Percentiles rank a stretch among this genome's conserved stretches.
Evolutionary conservation across 768 basidiomycete genomes (phyloP).

Genomic region (Tricholoma furcatifolium): DNA sequence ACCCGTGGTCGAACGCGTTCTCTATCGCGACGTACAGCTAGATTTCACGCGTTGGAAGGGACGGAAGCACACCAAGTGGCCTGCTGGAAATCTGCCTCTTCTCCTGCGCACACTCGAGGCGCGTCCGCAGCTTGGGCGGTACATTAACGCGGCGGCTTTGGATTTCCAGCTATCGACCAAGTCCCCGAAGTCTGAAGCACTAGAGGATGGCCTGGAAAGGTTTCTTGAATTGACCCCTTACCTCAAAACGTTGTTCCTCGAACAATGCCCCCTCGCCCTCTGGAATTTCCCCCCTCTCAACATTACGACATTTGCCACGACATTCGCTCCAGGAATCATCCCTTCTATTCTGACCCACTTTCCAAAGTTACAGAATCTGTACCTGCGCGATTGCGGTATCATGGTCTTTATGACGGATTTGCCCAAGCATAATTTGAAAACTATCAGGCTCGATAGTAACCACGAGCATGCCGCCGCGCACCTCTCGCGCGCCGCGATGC

Average conservation of each 20-base stretch:
- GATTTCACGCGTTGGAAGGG: slow-evolving; percentile 31
- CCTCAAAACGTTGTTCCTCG: slow-evolving; percentile 23
- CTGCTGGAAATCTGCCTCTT: slow-evolving; percentile 24
- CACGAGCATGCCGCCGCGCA: slow-evolving; percentile 24
- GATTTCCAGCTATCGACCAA: slow-evolving; percentile 25
- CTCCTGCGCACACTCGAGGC: slow-evolving; percentile 24
- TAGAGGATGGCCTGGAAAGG: slow-evolving; percentile 22
- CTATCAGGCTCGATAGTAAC: slow-evolving; percentile 26
- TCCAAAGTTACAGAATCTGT: slow-evolving; percentile 21
- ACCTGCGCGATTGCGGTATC: slow-evolving; percentile 26
- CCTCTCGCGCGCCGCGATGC: slow-evolving; percentile 20
- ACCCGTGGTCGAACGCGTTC: slow-evolving; percentile 21
- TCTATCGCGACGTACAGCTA: slow-evolving; percentile 28
- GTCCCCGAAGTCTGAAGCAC: slow-evolving; percentile 16
- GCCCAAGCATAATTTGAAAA: slow-evolving; percentile 21
- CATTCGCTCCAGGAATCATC: slow-evolving; percentile 26
- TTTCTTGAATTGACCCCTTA: slow-evolving; percentile 23
- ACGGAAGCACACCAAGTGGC: slow-evolving; percentile 27
- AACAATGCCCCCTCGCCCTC: slow-evolving; percentile 26
- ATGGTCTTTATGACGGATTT: slow-evolving; percentile 21
- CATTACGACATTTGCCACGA: slow-evolving; percentile 25
- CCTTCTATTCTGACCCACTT: slow-evolving; percentile 24
- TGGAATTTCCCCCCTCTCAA: slow-evolving; percentile 23
- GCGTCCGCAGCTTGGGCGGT: slow-evolving; percentile 24
- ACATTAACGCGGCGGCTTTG: slow-evolving; percentile 21